A percentile compares a stretch with the other conserved stretches of the same genome.
These are phyloP conservation scores for Linum tenue DNA, from an alignment of 345 rosid species.

Conservation along the genomic window DNA sequence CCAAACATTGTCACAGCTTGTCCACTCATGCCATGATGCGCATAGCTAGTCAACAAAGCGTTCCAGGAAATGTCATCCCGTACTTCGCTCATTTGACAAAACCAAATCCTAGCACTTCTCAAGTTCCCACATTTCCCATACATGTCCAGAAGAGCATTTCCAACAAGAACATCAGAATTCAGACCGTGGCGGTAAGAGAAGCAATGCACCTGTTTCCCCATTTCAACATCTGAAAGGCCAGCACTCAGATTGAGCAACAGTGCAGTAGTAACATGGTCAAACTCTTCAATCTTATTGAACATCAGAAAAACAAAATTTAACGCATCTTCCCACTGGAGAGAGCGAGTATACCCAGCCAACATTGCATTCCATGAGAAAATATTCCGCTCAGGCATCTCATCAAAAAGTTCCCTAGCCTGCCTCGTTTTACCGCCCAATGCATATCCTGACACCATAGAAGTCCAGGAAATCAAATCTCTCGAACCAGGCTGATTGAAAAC, in stretches of 20 bases:
- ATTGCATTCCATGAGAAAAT: conserved; percentile 76
- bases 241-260: conserved; percentile 54
- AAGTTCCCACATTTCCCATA: conserved; percentile 53
- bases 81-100: conserved; percentile 51
- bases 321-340: conserved; percentile 56
- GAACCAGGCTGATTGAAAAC: conserved; percentile 44
- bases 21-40: conserved; percentile 49
- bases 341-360: conserved; percentile 60
- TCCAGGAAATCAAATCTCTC: conserved; percentile 59
- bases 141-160: conserved; percentile 72
- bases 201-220: conserved; percentile 76
- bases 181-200: conserved; percentile 51
- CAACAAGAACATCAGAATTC: conserved; percentile 38
- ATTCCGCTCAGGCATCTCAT: conserved; percentile 68
- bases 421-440: conserved; percentile 46
- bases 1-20: conserved; percentile 48
- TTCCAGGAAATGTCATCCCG: conserved; percentile 80
- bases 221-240: conserved; percentile 58
- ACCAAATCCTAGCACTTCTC: conserved; percentile 43
- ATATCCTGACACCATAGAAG: conserved; percentile 61
- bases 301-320: conserved; percentile 39
- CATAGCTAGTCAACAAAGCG: conserved; percentile 56
- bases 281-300: conserved; percentile 33
- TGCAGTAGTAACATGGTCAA: conserved; percentile 56
- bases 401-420: conserved; percentile 65